Conservation (phyloP, 768 basidiomycete genomes). For the Hebeloma cylindrosporum region DNA sequence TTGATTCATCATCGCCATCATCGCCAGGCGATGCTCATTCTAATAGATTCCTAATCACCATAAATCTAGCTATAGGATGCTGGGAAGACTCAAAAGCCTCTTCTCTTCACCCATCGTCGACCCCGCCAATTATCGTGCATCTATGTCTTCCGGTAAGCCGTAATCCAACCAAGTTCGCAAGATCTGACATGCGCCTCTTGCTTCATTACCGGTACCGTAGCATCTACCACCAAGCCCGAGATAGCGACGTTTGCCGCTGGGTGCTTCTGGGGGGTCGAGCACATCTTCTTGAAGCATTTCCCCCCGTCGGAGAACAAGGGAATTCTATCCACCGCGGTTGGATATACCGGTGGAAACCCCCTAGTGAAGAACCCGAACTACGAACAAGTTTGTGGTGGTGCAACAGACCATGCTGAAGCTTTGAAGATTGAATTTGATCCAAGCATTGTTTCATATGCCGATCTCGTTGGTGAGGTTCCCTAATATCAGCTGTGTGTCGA, state of each 20-base stretch:
- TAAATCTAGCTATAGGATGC: too few species aligned
- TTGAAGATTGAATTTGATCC: constrained; percentile 87
- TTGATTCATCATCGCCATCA: too few species aligned
- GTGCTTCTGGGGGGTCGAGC: constrained; percentile 88
- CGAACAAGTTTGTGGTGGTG: constrained; percentile 71
- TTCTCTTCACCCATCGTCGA: constrained; percentile 31
- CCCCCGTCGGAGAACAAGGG: constrained; percentile 71
- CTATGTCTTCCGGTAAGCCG: constrained; percentile 41
- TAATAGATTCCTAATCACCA: too few species aligned
- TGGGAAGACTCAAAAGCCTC: constrained; percentile 27
- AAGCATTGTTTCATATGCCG: constrained; percentile 69
- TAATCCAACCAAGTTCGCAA: too few species aligned
- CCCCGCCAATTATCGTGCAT: constrained; percentile 36
- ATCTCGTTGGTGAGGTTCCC: constrained; percentile 71
- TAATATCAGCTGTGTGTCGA: background rate
- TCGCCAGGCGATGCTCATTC: too few species aligned
- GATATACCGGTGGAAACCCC: constrained; percentile 74
- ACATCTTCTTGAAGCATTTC: constrained; percentile 81
- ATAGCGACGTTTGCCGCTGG: constrained; percentile 56
- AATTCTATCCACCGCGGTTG: constrained; percentile 71
- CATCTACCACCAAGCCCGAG: constrained; percentile 25
- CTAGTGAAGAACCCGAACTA: constrained; percentile 63
- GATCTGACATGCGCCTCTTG: background rate
- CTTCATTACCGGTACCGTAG: background rate
- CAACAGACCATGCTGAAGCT: constrained; percentile 88